These are phyloP conservation scores for Rhizopogon vesiculosus DNA, from an alignment of 768 basidiomycete species.

Conservation along the genomic window DNA sequence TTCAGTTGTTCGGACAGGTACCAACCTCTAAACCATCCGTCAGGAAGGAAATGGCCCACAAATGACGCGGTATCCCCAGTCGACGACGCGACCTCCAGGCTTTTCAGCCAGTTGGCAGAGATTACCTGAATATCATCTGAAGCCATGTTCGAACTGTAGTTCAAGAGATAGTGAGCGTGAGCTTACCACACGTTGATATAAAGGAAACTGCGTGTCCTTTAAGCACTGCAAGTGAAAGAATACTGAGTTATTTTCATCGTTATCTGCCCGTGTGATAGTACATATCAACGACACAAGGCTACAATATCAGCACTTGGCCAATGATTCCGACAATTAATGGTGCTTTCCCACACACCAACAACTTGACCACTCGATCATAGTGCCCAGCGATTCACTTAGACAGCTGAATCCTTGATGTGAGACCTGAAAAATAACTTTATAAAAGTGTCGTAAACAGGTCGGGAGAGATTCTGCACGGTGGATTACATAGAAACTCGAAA, in stretches of 20 bases:
- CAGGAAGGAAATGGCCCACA: neutral
- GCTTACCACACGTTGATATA: neutral
- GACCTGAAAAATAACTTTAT: too few relatives aligned
- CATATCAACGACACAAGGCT: neutral
- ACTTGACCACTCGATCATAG: neutral
- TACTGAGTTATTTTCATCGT: too few relatives aligned
- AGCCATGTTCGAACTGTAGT: neutral
- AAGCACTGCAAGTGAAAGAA: neutral
- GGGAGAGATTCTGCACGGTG: too few relatives aligned
- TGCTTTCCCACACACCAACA: neutral
- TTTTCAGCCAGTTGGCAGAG: neutral
- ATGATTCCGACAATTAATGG: neutral
- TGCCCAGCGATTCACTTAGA: neutral
- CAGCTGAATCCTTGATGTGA: too few relatives aligned
- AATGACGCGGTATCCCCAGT: neutral
- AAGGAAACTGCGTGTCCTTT: neutral
- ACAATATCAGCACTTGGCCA: too few relatives aligned
- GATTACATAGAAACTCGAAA: too few relatives aligned
- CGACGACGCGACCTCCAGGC: neutral
- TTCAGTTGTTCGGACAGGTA: neutral
- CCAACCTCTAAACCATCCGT: neutral
- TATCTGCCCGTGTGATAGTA: too few relatives aligned
- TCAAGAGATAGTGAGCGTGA: neutral
- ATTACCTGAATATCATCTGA: neutral
- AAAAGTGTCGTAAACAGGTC: too few relatives aligned